These are phyloP conservation scores for Thraustotheca clavata DNA, from an alignment of 352 stramenopile genomes.

Conservation along the genomic window DNA sequence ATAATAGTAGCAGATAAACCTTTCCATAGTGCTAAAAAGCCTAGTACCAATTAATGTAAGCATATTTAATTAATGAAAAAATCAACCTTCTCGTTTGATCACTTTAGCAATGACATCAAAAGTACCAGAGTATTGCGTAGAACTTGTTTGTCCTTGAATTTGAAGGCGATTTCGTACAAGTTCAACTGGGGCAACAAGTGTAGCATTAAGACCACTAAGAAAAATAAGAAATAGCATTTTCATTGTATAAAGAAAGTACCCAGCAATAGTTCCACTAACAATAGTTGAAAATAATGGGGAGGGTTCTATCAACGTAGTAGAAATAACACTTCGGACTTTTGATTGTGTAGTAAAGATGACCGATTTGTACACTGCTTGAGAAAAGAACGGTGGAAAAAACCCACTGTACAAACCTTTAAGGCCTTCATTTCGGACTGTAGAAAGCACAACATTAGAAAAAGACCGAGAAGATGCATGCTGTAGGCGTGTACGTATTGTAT, in stretches of 20 bases:
- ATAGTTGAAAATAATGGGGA: slow-evolving; percentile 15
- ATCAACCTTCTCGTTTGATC: slow-evolving; percentile 37
- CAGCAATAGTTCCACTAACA: background rate
- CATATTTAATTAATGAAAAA: too few relatives aligned
- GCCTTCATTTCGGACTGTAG: slow-evolving; percentile 57
- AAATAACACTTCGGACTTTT: background rate
- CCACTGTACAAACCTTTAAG: slow-evolving; percentile 70
- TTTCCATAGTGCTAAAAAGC: slow-evolving; percentile 54
- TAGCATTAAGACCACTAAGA: slow-evolving; percentile 50
- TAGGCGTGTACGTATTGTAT: slow-evolving; percentile 80
- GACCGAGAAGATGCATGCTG: slow-evolving; percentile 62
- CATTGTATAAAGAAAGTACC: background rate
- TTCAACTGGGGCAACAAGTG: slow-evolving; percentile 65
- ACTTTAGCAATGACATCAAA: slow-evolving; percentile 52
- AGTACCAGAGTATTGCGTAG: slow-evolving; percentile 44
- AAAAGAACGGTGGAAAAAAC: slow-evolving; percentile 80
- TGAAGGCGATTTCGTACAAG: slow-evolving; percentile 76
- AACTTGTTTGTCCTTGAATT: slow-evolving; percentile 58
- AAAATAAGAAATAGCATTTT: background rate
- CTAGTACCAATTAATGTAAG: slow-evolving; percentile 1
- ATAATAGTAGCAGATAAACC: slow-evolving; percentile 65
- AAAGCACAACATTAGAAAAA: slow-evolving; percentile 47
- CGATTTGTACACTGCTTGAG: slow-evolving; percentile 82
- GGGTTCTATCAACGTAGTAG: background rate
- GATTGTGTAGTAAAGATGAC: slow-evolving; percentile 78